phyloP scores from a whole-genome alignment of 208 protist species.

The Vickermania spadyakhi region DNA sequence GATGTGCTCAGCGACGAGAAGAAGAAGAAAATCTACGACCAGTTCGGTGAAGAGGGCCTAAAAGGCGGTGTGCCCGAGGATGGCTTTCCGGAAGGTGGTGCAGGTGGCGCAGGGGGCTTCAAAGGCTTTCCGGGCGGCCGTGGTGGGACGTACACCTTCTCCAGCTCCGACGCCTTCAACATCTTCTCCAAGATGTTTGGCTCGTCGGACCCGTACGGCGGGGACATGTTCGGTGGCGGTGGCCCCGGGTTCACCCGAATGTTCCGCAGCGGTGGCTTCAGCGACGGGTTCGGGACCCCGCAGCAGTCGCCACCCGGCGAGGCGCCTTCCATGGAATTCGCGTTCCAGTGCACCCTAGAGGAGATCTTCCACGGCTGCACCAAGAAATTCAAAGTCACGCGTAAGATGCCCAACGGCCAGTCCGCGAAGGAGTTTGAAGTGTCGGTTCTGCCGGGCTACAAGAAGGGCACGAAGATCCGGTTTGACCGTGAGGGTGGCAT shows the following conservation, averaged over 20 bases:
- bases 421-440: conserved; percentile 91
- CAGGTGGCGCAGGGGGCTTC: conserved; percentile 64
- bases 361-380: conserved; percentile 97
- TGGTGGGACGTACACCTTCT: conserved; percentile 28
- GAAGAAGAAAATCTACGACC: conserved; percentile 97
- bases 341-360: conserved; percentile 92
- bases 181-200: conserved; percentile 82
- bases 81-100: conserved; percentile 5
- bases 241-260: conserved; percentile 70
- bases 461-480: conserved; percentile 95
- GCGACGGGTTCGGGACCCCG: conserved; percentile 67
- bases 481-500: conserved; percentile 84
- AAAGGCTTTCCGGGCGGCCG: conserved; percentile 33
- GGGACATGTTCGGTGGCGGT: conserved; percentile 81
- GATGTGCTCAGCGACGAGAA: conserved; percentile 95
- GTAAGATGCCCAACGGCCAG: conserved; percentile 53
- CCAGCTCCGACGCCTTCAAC: conserved; percentile 82
- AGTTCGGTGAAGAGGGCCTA: conserved; percentile 95
- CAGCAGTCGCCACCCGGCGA: conserved; percentile 77
- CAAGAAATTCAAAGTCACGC: conserved; percentile 90
- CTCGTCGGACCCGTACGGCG: conserved; percentile 78
- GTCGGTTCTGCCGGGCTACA: conserved; percentile 93
- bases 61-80: conserved; percentile 71
- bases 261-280: conserved; percentile 68
- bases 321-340: conserved; percentile 84